Evolutionary conservation across 495 filamentous ascomycete species (phyloP).

Genomic region (Tuber melanosporum): DNA sequence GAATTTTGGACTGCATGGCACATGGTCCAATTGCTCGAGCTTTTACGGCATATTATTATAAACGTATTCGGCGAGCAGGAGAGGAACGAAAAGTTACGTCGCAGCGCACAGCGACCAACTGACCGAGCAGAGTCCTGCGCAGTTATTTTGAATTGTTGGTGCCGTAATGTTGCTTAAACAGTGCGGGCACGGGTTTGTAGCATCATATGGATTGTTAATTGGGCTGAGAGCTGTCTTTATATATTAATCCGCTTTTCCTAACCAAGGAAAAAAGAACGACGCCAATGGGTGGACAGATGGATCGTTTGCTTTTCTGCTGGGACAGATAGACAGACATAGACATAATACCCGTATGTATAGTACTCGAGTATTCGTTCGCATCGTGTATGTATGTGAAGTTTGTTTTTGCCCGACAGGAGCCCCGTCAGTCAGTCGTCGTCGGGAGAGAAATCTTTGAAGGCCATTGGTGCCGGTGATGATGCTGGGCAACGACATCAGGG

Average conservation of each 20-base stretch:
- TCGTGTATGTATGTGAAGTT: neutral
- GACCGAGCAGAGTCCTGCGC: neutral
- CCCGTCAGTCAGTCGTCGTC: neutral
- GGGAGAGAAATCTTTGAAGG: neutral
- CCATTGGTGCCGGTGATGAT: neutral
- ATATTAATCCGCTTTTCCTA: neutral
- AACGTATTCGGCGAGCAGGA: neutral
- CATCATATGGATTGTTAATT: neutral
- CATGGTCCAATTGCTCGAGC: too few species aligned
- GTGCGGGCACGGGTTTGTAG: neutral
- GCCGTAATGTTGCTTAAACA: neutral
- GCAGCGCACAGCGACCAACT: neutral
- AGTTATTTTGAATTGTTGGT: neutral
- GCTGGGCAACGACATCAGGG: neutral
- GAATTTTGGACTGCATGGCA: too few species aligned
- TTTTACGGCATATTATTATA: neutral
- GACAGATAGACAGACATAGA: neutral
- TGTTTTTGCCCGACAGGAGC: neutral
- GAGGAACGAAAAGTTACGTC: neutral
- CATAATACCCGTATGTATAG: neutral
- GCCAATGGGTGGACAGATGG: neutral
- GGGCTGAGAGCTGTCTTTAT: constrained; percentile 4
- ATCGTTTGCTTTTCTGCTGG: neutral
- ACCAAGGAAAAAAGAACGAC: neutral
- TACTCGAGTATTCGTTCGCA: neutral